Conservation (phyloP, 2,329 filamentous ascomycete genomes). For the Tolypocladium tundrense region DNA sequence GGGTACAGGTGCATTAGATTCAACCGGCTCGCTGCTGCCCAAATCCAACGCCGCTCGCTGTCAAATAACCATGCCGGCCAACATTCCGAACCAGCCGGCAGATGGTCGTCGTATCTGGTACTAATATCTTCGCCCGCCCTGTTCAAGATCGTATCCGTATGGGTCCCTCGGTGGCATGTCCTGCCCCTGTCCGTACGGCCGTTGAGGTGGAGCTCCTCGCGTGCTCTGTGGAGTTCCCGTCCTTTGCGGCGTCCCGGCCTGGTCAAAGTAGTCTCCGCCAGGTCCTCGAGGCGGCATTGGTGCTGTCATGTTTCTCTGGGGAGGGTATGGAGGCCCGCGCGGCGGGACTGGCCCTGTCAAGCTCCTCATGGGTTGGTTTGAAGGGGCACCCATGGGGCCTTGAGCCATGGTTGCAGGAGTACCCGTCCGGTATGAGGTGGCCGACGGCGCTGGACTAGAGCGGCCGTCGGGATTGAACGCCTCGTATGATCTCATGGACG, state of each 20-base stretch:
- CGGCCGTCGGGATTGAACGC: conserved; percentile 21
- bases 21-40: not conserved
- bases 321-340: conserved; percentile 23
- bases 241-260: conserved; percentile 11
- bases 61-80: not conserved
- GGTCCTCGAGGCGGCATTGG: conserved; percentile 22
- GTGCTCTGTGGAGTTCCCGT: conserved; percentile 15
- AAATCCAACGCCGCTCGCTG: not conserved
- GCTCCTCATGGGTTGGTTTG: conserved; percentile 23
- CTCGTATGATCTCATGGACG: conserved; percentile 14
- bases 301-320: conserved; percentile 35
- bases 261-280: conserved; percentile 8
- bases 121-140: conserved; percentile 12
- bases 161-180: conserved; percentile 11
- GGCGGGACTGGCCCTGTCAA: conserved; percentile 26
- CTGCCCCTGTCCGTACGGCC: not conserved
- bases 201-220: not conserved
- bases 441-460: conserved; percentile 21
- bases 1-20: not conserved
- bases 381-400: conserved; percentile 13
- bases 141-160: conserved; percentile 26
- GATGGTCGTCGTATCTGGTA: not conserved
- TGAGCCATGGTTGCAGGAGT: conserved; percentile 8
- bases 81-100: not conserved
- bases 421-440: conserved; percentile 12